Evolutionary conservation across 1,284 basidiomycete genomes (phyloP), one percentile per base, ranked within the genome.

Genomic region (Ustilago sp.): DNA sequence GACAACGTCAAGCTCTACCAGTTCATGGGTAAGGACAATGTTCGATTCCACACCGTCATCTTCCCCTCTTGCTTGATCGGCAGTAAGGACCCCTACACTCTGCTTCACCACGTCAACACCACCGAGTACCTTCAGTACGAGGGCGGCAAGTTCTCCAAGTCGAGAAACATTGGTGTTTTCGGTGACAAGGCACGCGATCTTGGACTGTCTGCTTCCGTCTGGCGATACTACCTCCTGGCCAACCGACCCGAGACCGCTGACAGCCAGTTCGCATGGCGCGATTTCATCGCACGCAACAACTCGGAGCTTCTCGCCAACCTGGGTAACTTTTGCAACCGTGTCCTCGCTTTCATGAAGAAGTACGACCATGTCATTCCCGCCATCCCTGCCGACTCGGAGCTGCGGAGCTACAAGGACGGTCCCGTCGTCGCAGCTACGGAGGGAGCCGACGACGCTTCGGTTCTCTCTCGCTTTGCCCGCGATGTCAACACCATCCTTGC

Each of bases 51-150:
- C 87, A 95, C 94, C 1, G 92, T 99, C 62, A 94, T 95, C 85
- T 99, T 93, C 89, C 97, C 97, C 12, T 92, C 94, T 8, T 92
- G 95, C 75, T 90, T 95, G 80, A 88, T 98, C 77, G 97, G 92
- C 9, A 95, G 97, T 80, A 93, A 93, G 35, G 91, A 94, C 58
- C 88, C 91, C 66, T 99, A 97, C 96, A 98, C 96, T 39, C 94
- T 89, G 86, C 89, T 99, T 6, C 93, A 98, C 87, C 95, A 98
- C 88, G 89, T 99, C 68, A 97, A 94, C 32, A 94, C 94, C 7
- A 98, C 97, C 67, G 95, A 99, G 87, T 99, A 97, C 86, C 89
- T 99, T 68, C 98, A 98, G 86, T 99, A 99, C 87, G 97, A 99
- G 87, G 94, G 94, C 63, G 96, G 95, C 59, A 99, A 99, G 87